Base-by-base conservation (phyloP, 495 filamentous ascomycete species). In the Penicillium samsonianum region DNA sequence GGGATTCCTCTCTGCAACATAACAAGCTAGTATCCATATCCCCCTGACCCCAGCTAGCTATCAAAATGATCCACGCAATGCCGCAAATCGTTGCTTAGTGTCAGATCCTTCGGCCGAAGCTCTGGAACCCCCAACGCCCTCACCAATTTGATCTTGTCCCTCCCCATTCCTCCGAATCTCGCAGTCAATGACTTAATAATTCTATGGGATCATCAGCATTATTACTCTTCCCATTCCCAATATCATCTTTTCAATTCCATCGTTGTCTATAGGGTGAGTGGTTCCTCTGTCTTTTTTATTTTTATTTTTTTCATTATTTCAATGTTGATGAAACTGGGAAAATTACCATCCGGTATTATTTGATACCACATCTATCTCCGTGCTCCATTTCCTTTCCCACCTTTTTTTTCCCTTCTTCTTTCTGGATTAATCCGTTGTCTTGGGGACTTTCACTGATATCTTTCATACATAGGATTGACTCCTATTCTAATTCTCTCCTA, bases 381-480 rank as follows among this genome's bases (percentile, higher is more conserved):
- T 17, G 35, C 35, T 38, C 35, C 35, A 62, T 67, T 59, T 59
- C n/a, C 60, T 57, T 67, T 67, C 65, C 65, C 68, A 64, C 61
- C 65, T 71, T 63, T 71, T 73, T 67, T 71, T 70, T 66, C 63
- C 35, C 31, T 52, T 59, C 44, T 33, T 49, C 52, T 45, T 56
- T 55, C 31, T 53, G 50, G 50, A 17, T 30, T 28, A 31, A 48
- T 48, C 26, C 26, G 45, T 46, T 55, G 53, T 33, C 28, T 50
- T 50, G 31, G 47, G 47, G 31, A 28, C 17, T 42, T 41, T 30
- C n/a, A 53, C 50, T 42, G 50, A 42, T 30, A 43, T 5, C 16
- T 48, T 47, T 53, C 35, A 26, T 11, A 33, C 38, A 23, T 50
- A 50, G 47, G 47, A 50, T 50, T 37, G 47, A 50, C 47, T 50